Evolutionary conservation across 495 filamentous ascomycete genomes (phyloP), one percentile per base, ranked within the genome.

Genomic region (Aspergillus heteromorphus): DNA sequence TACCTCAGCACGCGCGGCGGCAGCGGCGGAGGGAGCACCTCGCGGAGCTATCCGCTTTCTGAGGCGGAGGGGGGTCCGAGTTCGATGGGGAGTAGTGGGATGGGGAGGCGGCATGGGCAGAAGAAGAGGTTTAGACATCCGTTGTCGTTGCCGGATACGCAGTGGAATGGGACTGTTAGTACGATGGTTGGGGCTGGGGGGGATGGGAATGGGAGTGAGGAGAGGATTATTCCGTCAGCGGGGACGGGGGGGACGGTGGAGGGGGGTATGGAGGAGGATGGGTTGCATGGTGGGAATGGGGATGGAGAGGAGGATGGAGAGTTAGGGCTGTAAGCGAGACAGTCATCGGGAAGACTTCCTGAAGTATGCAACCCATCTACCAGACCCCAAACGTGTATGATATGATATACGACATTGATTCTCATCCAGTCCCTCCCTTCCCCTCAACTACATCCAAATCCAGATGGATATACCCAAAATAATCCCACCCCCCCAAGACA

Each of bases 111-210:
- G 4, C 23, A 7, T 3, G 23, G 7, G 23, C 3, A 27, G 17
- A 23, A 40, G 19, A 72, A 64, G 60, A 69, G 45, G 43, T 73
- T 71, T 55, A 61, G 65, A 5, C 72, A 77, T 47, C 71, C 71
- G 1, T 60, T 77, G 2, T 70, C 72, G 0, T 49, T 73, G 2
- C 72, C 72, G 0, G 72, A 76, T 36, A 73, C 66, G 14, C 64
- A 70, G 29, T 67, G 67, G 68, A 72, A 65, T 49, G 68, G 71
- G 51, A 64, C 63, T 1, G 72, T 68, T 14, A 69, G 77, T 36
- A 74, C 78, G 34, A 64, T 73, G 21, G 74, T 70, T 4, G 55
- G 20, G 63, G 60, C 17, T 11, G 19, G 31, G 30, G 13, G 21
- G 31, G 45, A 53, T 51, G 23, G 52, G 31, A 36, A 25, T 45